Base-by-base conservation (phyloP, 2,329 filamentous ascomycete genomes). In the Coniochaeta prunicola region DNA sequence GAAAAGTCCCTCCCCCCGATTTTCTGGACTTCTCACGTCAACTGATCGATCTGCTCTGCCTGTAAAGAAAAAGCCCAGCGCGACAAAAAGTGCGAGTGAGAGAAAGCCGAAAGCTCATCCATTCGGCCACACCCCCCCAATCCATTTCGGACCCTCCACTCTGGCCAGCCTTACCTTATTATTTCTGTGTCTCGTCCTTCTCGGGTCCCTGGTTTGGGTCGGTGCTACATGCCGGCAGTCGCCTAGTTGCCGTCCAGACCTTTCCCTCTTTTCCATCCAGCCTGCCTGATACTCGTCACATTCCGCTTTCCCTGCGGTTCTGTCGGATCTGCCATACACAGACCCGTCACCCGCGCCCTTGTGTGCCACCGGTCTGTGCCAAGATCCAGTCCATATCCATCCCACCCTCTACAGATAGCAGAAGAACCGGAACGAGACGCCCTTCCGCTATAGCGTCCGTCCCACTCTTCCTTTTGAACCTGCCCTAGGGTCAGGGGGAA, bases 161-260 rank as follows among this genome's bases (percentile, higher is more conserved):
- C 17, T 45, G 21, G 26, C 45, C 45, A 50, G 24, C 24, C 45
- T n/a, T 38, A 6, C 12, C 31, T 6, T 12, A 6, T 45, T 26
- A 4, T 30, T 50, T 17, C 24, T 28, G 45, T 50, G 24, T n/a
- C 30, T 10, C 7, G 8, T 5, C 45, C 30, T 50, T 50, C 12
- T 8, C 21, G 26, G 3, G 40, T 45, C 45, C 45, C 26, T 50
- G 21, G n/a, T n/a, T 50, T 50, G 13, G 45, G 45, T 17, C 45
- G 45, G 45, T 50, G 45, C 30, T 50, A 50, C 45, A 50, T 50
- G 45, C 45, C 45, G 45, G 42, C 42, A 48, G 42, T 48, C 42
- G 19, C 42, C 45, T 30, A 50, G 45, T 50, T 50, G 45, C 45
- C 45, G 45, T 30, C n/a, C 28, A 30, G 24, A 4, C 24, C 13